Conservation (phyloP, 192 early-diverging fungal species). For the Phycomyces nitens region DNA sequence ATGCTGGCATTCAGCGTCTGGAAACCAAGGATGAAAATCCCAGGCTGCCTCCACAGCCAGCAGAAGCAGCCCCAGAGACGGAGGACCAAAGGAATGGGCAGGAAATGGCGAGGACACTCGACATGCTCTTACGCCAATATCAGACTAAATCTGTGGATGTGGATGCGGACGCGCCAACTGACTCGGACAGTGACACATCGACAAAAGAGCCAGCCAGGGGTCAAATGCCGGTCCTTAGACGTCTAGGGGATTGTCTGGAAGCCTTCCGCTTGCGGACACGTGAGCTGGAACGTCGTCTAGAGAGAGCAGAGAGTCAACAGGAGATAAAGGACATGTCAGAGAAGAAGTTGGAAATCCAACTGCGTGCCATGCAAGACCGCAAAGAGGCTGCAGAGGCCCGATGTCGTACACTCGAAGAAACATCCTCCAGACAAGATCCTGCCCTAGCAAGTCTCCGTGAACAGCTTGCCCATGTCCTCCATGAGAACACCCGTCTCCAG, state of each 20-base stretch:
- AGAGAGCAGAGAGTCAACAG: conserved; percentile 32
- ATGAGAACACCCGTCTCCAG: conserved; percentile 2
- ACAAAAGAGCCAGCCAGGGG: too few relatives aligned
- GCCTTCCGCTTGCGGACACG: conserved; percentile 26
- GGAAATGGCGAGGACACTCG: too few relatives aligned
- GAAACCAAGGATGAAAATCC: conserved; percentile 33
- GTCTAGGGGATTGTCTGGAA: conserved; percentile 32
- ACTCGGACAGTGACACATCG: too few relatives aligned
- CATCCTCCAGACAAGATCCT: not conserved
- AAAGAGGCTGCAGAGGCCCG: conserved; percentile 10
- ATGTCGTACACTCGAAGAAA: not conserved
- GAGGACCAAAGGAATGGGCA: conserved; percentile 7
- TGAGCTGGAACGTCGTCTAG: conserved; percentile 37
- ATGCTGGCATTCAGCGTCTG: conserved; percentile 41
- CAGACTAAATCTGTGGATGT: too few relatives aligned
- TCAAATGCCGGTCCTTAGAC: not conserved
- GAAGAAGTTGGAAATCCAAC: conserved; percentile 26
- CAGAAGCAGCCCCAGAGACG: conserved; percentile 2
- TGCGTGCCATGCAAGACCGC: conserved; percentile 19
- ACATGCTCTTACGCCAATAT: too few relatives aligned
- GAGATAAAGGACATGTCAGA: conserved; percentile 15
- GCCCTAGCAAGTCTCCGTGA: too few relatives aligned
- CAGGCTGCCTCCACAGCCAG: not conserved
- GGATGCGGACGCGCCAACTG: not conserved
- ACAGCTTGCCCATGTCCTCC: not conserved